phyloP scores from a whole-genome alignment of 352 stramenopile species.

The Phytophthora agathidicida region DNA sequence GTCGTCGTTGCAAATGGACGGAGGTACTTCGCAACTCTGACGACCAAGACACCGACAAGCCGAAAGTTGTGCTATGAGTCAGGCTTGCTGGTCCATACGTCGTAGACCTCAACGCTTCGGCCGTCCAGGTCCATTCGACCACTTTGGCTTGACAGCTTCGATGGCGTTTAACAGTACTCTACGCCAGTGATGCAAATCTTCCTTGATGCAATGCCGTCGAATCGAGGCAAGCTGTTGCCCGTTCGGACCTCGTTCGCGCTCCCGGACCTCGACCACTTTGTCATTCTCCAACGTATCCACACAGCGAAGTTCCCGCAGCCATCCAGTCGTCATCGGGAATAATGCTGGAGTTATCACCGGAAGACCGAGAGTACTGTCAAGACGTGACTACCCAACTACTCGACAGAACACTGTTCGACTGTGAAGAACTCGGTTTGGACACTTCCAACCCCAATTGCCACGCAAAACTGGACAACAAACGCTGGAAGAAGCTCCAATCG shows the following conservation, averaged over 20 bases:
- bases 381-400: slow-evolving; percentile 24
- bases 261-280: slow-evolving; percentile 7
- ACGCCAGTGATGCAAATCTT: slow-evolving; percentile 3
- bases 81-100: too few relatives aligned
- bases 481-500: slow-evolving; percentile 31
- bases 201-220: slow-evolving; percentile 10
- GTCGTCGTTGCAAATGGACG: background rate
- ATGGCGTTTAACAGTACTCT: slow-evolving; percentile 6
- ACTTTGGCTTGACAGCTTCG: too few relatives aligned
- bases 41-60: too few relatives aligned
- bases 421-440: slow-evolving; percentile 20
- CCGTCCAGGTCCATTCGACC: too few relatives aligned
- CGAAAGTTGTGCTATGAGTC: background rate
- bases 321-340: background rate
- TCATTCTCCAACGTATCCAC: slow-evolving; percentile 8
- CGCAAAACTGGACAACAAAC: slow-evolving; percentile 9
- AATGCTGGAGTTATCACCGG: slow-evolving; percentile 16
- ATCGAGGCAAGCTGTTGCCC: slow-evolving; percentile 6
- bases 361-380: slow-evolving; percentile 19
- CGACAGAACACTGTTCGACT: slow-evolving; percentile 23
- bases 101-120: too few relatives aligned
- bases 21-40: background rate
- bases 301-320: background rate
- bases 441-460: background rate
- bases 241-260: slow-evolving; percentile 8